Base-by-base conservation (phyloP, 2,329 filamentous ascomycete genomes). In the Dryadomyces sulphureus region DNA sequence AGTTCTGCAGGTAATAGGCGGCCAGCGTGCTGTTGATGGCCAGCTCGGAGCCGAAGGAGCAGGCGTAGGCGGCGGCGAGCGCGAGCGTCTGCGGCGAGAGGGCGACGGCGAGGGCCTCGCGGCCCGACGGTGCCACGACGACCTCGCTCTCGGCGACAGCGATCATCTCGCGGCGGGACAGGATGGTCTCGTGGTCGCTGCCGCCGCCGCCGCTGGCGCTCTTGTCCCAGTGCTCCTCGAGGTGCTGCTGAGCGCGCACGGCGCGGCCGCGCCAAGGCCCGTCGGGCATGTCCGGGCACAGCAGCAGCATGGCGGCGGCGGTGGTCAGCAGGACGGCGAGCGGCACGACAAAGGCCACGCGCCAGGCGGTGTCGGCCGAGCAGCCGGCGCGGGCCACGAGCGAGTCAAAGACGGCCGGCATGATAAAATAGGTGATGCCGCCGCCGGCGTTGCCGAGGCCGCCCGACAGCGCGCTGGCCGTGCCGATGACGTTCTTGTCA, bases 381-480 rank as follows among this genome's bases (percentile, higher is more conserved):
- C 90, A 67, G 7, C 78, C 75, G 42, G 70, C 69, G 1, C 70
- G 57, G 7, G 63, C 56, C 20, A 84, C 73, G 20, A 94, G 69
- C 0, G 83, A 84, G 61, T 93, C 82, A 62, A 82, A 92, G 48
- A 94, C 79, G 5, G 85, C 85, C 2, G 89, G 88, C 87, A 94
- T 94, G 55, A 90, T 75, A 61, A 94, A 93, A 66, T 94, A 94
- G 2, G 88, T 94, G 53, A 94, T 83, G 47, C 89, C 89, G 52
- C 88, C 89, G 48, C 89, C 88, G 22, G 85, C 75, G 55, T 94
- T 94, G 44, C 88, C 89, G 66, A 84, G 81, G 14, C 89, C 89
- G 38, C 80, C 89, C 1, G 87, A 81, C 17, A 94, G 64, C 3
- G 86, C 83, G 58, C 94, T 95, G 50, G 87, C 85, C 6, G 85